Evolutionary conservation across 1,139 yeast species (phyloP).

Genomic region (Geotrichum candidum): DNA sequence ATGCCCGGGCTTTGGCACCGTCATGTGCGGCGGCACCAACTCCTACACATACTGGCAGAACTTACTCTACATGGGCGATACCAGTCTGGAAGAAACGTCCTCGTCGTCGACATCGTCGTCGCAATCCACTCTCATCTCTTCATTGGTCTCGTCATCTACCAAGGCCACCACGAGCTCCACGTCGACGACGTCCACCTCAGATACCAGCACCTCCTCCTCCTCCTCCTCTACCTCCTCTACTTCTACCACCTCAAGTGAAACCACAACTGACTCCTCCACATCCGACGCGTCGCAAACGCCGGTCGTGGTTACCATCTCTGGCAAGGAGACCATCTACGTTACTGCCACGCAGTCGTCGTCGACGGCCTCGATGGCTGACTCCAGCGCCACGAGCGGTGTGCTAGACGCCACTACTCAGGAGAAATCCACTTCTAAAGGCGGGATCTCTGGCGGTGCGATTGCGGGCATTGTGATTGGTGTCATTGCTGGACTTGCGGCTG

Average conservation of each 20-base stretch:
- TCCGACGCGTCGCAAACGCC: conserved; percentile 5
- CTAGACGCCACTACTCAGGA: not conserved
- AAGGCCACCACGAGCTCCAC: conserved; percentile 4
- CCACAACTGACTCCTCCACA: conserved; percentile 7
- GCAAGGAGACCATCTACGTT: conserved; percentile 10
- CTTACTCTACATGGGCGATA: conserved; percentile 14
- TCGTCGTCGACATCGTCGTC: not conserved
- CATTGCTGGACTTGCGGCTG: conserved; percentile 35
- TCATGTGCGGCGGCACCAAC: conserved; percentile 17
- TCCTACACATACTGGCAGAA: conserved; percentile 21
- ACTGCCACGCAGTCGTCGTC: conserved; percentile 1
- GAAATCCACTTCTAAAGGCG: conserved; percentile 6
- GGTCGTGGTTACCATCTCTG: conserved; percentile 5
- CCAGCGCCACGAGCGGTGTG: conserved; percentile 5
- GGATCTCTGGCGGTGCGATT: conserved; percentile 31
- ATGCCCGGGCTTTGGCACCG: conserved; percentile 35
- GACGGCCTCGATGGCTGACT: conserved; percentile 5
- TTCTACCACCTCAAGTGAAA: conserved; percentile 5
- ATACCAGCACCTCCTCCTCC: conserved; percentile 12
- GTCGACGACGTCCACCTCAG: conserved; percentile 15
- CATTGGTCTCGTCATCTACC: not conserved
- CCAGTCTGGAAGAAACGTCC: conserved; percentile 8
- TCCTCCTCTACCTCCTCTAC: conserved; percentile 9
- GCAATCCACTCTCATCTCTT: not conserved
- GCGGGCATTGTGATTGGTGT: conserved; percentile 34